Conservation (phyloP, 768 basidiomycete genomes). For the Trametes coccinea region DNA sequence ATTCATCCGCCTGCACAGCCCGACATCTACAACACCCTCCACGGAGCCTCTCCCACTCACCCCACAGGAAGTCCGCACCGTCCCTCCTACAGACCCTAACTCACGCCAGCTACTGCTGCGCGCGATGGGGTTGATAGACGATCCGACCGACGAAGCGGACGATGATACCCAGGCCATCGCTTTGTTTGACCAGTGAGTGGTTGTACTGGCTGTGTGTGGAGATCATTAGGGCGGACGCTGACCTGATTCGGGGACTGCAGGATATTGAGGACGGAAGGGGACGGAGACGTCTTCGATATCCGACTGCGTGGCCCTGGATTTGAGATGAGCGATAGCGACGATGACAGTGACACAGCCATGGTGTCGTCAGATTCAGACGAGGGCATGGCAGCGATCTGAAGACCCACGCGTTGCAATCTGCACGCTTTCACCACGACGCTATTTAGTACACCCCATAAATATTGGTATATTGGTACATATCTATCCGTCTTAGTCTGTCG, state of each 20-base stretch:
- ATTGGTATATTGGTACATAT: too few relatives aligned
- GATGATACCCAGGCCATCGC: slow-evolving; percentile 55
- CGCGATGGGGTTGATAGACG: slow-evolving; percentile 36
- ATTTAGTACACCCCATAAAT: too few relatives aligned
- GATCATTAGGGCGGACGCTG: slow-evolving; percentile 10
- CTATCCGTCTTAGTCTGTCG: too few relatives aligned
- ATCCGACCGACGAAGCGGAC: slow-evolving; percentile 31
- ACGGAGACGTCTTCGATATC: slow-evolving; percentile 52
- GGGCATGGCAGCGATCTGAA: background rate
- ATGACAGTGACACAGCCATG: slow-evolving; percentile 22
- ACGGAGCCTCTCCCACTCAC: slow-evolving; percentile 46
- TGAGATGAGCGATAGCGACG: slow-evolving; percentile 26
- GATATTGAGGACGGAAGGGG: slow-evolving; percentile 59
- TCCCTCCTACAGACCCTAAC: slow-evolving; percentile 38
- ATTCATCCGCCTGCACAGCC: slow-evolving; percentile 66
- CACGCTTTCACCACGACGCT: too few relatives aligned
- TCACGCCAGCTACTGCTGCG: slow-evolving; percentile 41
- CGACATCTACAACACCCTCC: slow-evolving; percentile 54
- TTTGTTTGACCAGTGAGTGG: slow-evolving; percentile 73
- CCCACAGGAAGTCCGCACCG: slow-evolving; percentile 46
- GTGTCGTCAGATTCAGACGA: background rate
- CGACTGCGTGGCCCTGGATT: slow-evolving; percentile 33
- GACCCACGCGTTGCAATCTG: too few relatives aligned
- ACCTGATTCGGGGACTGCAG: slow-evolving; percentile 33
- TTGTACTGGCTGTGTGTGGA: background rate